Evolutionary conservation across 495 filamentous ascomycete genomes (phyloP).

Genomic region (Tuber brumale): DNA sequence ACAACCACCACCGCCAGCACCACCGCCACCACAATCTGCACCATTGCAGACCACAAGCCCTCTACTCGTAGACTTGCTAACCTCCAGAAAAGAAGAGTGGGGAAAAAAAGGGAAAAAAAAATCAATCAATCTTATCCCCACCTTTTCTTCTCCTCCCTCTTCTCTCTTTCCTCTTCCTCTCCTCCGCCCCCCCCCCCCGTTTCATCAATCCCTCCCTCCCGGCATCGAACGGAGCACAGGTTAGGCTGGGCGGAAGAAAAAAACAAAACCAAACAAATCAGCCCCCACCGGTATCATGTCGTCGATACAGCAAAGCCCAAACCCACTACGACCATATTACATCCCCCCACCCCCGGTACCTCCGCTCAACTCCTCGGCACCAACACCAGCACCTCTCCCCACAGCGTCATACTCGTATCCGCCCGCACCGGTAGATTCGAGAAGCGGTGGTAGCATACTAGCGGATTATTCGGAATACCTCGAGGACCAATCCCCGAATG

Average conservation of each 20-base stretch:
- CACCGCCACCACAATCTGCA: not conserved
- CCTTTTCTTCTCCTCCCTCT: not conserved
- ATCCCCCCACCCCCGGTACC: conserved; percentile 72
- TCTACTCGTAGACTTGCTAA: not conserved
- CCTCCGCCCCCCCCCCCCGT: not conserved
- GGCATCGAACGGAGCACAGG: not conserved
- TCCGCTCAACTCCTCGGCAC: conserved; percentile 23
- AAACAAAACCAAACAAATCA: not conserved
- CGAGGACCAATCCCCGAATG: conserved; percentile 66
- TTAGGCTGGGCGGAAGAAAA: not conserved
- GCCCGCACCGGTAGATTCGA: conserved; percentile 21
- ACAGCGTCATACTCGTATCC: conserved; percentile 24
- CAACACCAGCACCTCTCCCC: conserved; percentile 16
- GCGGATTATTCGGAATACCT: conserved; percentile 80
- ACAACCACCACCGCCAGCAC: not conserved
- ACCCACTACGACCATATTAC: conserved; percentile 93
- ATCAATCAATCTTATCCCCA: not conserved
- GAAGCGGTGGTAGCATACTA: conserved; percentile 14
- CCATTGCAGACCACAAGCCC: not conserved
- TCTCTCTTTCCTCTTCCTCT: not conserved
- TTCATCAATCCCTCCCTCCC: not conserved
- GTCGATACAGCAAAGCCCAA: conserved; percentile 51
- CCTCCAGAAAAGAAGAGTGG: not conserved
- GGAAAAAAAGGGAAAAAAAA: not conserved
- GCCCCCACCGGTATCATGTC: conserved; percentile 47